Percentiles rank a stretch among this genome's conserved stretches.
Evolutionary conservation across 352 stramenopile genomes (phyloP).

Genomic region (Discostella stelligera): DNA sequence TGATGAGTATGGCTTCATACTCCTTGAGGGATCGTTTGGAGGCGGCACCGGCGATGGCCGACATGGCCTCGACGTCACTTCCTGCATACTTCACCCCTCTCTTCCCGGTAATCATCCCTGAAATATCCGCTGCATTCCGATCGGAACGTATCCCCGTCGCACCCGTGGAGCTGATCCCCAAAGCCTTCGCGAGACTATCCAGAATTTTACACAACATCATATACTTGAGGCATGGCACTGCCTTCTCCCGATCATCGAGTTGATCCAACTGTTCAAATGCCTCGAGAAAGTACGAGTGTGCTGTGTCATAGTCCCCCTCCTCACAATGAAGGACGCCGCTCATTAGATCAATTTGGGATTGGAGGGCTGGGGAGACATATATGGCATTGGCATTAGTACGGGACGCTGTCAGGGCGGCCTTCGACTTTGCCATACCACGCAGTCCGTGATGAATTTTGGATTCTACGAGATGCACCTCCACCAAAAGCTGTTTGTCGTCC

Average conservation of each 20-base stretch:
- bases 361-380: slow-evolving; percentile 93
- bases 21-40: slow-evolving; percentile 92
- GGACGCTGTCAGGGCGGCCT: slow-evolving; percentile 94
- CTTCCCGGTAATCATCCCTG: slow-evolving; percentile 93
- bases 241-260: slow-evolving; percentile 72
- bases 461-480: slow-evolving; percentile 98
- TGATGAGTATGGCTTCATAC: slow-evolving; percentile 79
- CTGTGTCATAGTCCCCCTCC: slow-evolving; percentile 98
- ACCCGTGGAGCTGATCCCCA: slow-evolving; percentile 59
- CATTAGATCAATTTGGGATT: slow-evolving; percentile 93
- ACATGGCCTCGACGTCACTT: slow-evolving; percentile 93
- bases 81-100: slow-evolving; percentile 96
- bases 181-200: slow-evolving; percentile 78
- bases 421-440: slow-evolving; percentile 95
- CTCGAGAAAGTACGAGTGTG: slow-evolving; percentile 99
- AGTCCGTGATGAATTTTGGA: slow-evolving; percentile 96
- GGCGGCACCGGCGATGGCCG: slow-evolving; percentile 92
- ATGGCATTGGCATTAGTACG: slow-evolving; percentile 97
- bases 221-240: slow-evolving; percentile 92
- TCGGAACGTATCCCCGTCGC: slow-evolving; percentile 46
- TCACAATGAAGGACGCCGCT: slow-evolving; percentile 95
- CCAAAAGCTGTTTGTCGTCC: slow-evolving; percentile 98
- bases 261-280: slow-evolving; percentile 91
- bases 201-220: slow-evolving; percentile 97
- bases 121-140: slow-evolving; percentile 86